Evolutionary conservation across 768 basidiomycete species (phyloP).

Genomic region (Lentinula sp.): DNA sequence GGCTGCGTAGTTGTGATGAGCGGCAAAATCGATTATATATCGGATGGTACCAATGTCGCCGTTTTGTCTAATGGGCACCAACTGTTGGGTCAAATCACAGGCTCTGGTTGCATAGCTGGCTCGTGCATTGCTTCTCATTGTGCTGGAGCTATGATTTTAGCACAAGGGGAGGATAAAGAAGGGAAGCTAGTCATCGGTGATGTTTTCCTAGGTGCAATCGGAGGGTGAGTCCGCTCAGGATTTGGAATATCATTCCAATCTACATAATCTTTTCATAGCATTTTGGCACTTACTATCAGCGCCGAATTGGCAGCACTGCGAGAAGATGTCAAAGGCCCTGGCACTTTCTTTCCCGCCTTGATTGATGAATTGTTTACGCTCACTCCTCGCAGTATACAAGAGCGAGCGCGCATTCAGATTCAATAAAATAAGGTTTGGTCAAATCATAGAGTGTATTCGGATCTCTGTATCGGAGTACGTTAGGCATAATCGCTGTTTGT

Average conservation of each 20-base stretch:
- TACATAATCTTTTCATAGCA: constrained; percentile 24
- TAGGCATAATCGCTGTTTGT: not conserved
- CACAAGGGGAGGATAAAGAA: constrained; percentile 15
- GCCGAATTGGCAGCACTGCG: constrained; percentile 51
- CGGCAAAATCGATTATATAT: constrained; percentile 76
- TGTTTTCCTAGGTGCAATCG: constrained; percentile 69
- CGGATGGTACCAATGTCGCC: constrained; percentile 71
- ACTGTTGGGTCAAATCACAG: constrained; percentile 77
- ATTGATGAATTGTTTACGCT: constrained; percentile 51
- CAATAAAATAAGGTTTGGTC: not conserved
- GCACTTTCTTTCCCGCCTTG: constrained; percentile 58
- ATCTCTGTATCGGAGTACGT: not conserved
- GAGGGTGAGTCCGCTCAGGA: constrained; percentile 48
- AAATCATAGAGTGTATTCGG: no score
- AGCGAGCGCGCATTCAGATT: constrained; percentile 26
- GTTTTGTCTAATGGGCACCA: constrained; percentile 68
- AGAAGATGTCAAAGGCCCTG: constrained; percentile 49
- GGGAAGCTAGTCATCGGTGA: constrained; percentile 64
- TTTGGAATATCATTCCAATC: not conserved
- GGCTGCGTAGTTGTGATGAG: constrained; percentile 81
- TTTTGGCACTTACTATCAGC: constrained; percentile 55
- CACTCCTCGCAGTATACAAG: constrained; percentile 23
- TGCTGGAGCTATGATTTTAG: constrained; percentile 58
- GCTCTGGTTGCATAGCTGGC: constrained; percentile 83
- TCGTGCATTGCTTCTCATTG: constrained; percentile 78